Percentiles rank a stretch among this genome's conserved stretches.
phyloP scores from a whole-genome alignment of 2,329 filamentous ascomycete genomes.

The Akanthomyces lecanii region DNA sequence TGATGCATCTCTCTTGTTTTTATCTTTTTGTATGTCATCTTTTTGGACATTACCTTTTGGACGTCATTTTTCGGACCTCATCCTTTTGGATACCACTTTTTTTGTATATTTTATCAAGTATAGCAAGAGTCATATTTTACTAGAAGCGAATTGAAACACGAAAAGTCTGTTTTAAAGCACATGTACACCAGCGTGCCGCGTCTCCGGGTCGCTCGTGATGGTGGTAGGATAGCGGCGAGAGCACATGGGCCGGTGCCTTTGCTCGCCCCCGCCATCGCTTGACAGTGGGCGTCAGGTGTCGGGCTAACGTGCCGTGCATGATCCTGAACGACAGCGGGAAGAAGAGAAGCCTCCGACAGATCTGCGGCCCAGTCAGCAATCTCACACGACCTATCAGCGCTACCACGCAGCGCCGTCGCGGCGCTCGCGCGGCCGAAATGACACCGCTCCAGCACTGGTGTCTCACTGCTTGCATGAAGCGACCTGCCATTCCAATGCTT shows the following conservation, averaged over 20 bases:
- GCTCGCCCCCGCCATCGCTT: too few species aligned
- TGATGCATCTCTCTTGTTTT: not conserved
- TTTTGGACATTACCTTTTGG: too few species aligned
- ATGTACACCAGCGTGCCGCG: not conserved
- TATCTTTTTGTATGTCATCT: not conserved
- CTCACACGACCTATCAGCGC: not conserved
- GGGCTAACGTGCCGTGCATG: too few species aligned
- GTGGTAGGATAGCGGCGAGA: too few species aligned
- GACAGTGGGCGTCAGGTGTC: too few species aligned
- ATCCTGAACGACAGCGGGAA: too few species aligned
- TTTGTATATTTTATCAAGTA: not conserved
- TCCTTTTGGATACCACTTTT: not conserved
- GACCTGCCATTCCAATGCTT: slow-evolving; percentile 8
- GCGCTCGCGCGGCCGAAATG: not conserved
- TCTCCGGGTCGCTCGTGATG: not conserved
- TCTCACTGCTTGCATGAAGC: not conserved
- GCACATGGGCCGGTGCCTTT: too few species aligned
- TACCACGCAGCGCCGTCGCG: not conserved
- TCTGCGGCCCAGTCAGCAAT: not conserved
- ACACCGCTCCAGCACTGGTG: not conserved
- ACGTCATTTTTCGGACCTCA: not conserved
- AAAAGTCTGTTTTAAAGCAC: not conserved
- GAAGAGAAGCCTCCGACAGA: not conserved
- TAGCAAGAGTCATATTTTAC: slow-evolving; percentile 1
- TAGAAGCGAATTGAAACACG: not conserved